phyloP scores from a whole-genome alignment of 306 rosid genomes.

The Begonia loranthoides region DNA sequence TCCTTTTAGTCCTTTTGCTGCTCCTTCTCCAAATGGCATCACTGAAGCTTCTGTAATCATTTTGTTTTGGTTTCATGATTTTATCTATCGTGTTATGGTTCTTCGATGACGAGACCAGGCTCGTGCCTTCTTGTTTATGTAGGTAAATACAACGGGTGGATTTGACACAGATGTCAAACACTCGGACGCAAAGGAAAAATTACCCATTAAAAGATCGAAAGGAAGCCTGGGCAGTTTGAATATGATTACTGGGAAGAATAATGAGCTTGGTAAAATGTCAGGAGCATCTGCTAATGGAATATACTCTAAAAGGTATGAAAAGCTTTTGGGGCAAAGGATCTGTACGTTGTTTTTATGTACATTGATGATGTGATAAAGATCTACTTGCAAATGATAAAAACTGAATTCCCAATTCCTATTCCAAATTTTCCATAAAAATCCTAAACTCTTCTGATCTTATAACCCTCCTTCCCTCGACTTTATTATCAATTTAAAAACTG shows the following conservation, averaged over 20 bases:
- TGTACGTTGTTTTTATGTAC: too few species aligned
- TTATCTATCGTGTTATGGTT: constrained; percentile 9
- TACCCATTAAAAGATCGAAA: constrained; percentile 92
- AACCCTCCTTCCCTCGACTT: too few species aligned
- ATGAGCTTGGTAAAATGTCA: constrained; percentile 55
- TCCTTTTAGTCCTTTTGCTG: constrained; percentile 89
- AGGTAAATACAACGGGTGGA: constrained; percentile 82
- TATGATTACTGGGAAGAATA: constrained; percentile 92
- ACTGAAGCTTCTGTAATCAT: constrained; percentile 82
- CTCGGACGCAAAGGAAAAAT: constrained; percentile 75
- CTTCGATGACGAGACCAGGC: constrained; percentile 16
- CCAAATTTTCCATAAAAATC: too few species aligned
- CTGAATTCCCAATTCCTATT: too few species aligned
- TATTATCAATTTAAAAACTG: too few species aligned
- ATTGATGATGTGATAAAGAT: too few species aligned
- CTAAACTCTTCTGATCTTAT: too few species aligned
- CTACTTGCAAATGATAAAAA: too few species aligned
- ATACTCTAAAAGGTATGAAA: constrained; percentile 73
- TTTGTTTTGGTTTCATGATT: constrained; percentile 8
- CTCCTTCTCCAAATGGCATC: constrained; percentile 88
- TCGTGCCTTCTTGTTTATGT: constrained; percentile 17
- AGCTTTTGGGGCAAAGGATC: neutral
- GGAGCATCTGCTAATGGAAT: constrained; percentile 72
- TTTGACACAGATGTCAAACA: constrained; percentile 78
- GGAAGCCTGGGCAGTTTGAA: constrained; percentile 98